Conservation (phyloP, 768 basidiomycete genomes). For the Lactarius hengduanensis region DNA sequence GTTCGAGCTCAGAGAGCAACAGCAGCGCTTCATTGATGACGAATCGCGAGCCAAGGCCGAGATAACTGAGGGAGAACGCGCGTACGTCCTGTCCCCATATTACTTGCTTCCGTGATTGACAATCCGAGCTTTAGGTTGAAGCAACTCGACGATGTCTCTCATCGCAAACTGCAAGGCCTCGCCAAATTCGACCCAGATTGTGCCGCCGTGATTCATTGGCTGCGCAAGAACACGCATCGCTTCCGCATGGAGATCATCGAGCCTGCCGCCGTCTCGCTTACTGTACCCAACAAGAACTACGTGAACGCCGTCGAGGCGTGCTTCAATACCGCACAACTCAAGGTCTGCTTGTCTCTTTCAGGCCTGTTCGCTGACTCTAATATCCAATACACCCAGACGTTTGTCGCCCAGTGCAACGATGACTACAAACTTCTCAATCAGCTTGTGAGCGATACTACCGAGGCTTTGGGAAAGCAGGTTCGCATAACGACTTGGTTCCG, state of each 20-base stretch:
- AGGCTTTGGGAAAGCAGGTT: slow-evolving; percentile 50
- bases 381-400: slow-evolving; percentile 50
- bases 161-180: slow-evolving; percentile 58
- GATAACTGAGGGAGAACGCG: slow-evolving; percentile 30
- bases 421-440: slow-evolving; percentile 74
- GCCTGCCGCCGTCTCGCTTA: slow-evolving; percentile 74
- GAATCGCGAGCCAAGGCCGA: slow-evolving; percentile 37
- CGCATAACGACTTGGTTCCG: slow-evolving; percentile 71
- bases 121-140: slow-evolving; percentile 43
- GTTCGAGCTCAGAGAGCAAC: slow-evolving; percentile 42
- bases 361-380: not conserved
- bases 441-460: slow-evolving; percentile 60
- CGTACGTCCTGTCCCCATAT: slow-evolving; percentile 18
- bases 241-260: slow-evolving; percentile 87
- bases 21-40: slow-evolving; percentile 38
- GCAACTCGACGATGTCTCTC: slow-evolving; percentile 53
- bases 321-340: slow-evolving; percentile 57
- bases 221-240: slow-evolving; percentile 57
- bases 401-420: slow-evolving; percentile 79
- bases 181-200: slow-evolving; percentile 54
- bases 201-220: slow-evolving; percentile 67
- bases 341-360: slow-evolving; percentile 43
- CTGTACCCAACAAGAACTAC: slow-evolving; percentile 59
- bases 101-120: not conserved
- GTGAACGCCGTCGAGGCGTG: slow-evolving; percentile 73